Evolutionary conservation across 1,284 basidiomycete genomes (phyloP).

Genomic region (Irpex lacteus): DNA sequence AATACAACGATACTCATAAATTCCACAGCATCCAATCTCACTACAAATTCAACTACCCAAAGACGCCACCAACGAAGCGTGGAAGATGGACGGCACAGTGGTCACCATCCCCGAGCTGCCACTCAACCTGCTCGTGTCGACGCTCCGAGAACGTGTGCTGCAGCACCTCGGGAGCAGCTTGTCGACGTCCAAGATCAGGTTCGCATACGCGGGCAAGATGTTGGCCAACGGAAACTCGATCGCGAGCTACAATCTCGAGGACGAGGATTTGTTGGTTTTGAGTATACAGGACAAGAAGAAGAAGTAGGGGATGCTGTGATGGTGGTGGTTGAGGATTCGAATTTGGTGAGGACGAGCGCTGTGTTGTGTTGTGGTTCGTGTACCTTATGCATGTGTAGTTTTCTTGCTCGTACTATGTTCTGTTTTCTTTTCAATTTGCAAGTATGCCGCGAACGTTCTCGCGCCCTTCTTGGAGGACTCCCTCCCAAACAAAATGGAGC

Average conservation of each 20-base stretch:
- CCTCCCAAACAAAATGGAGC: too few species aligned
- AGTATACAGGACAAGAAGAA: constrained; percentile 76
- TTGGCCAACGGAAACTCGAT: constrained; percentile 83
- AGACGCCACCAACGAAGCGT: constrained; percentile 82
- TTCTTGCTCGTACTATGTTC: neutral
- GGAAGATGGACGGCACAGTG: constrained; percentile 83
- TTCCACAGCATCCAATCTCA: constrained; percentile 68
- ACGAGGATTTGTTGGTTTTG: constrained; percentile 79
- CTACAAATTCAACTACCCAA: constrained; percentile 80
- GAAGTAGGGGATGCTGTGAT: constrained; percentile 36
- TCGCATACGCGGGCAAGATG: constrained; percentile 79
- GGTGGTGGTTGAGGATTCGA: neutral
- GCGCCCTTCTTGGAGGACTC: too few species aligned
- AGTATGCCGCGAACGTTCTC: too few species aligned
- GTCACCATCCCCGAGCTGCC: constrained; percentile 80
- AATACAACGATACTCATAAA: too few species aligned
- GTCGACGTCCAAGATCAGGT: constrained; percentile 73
- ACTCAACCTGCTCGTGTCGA: constrained; percentile 79
- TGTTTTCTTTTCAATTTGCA: neutral
- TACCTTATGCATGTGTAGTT: neutral
- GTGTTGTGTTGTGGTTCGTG: neutral
- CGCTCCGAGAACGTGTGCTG: constrained; percentile 83
- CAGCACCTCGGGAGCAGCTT: constrained; percentile 73
- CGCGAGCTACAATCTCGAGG: constrained; percentile 85
- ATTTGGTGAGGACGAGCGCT: too few species aligned